Conservation (phyloP, 805 yeast species). For the Metschnikowia lunata region DNA sequence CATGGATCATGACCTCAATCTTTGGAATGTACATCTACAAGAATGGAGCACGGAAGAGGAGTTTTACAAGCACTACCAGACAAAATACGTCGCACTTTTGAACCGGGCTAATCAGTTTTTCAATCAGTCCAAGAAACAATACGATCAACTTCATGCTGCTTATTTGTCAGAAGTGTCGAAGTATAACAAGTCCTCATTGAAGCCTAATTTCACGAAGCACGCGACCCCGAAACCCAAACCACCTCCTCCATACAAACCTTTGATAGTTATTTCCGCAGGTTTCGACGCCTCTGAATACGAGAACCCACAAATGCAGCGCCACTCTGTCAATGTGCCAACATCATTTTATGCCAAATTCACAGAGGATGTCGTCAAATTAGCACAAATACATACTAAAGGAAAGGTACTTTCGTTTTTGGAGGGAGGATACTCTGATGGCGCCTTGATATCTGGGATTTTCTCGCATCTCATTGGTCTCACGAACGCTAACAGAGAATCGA, state of each 20-base stretch:
- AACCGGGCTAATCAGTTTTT: conserved; percentile 65
- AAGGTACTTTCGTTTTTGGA: conserved; percentile 66
- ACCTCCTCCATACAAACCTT: conserved; percentile 38
- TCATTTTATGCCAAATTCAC: conserved; percentile 71
- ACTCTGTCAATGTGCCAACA: conserved; percentile 77
- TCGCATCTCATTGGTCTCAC: conserved; percentile 74
- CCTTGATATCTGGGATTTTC: conserved; percentile 72
- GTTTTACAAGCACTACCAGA: conserved; percentile 56
- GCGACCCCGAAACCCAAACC: conserved; percentile 29
- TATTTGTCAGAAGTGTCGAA: conserved; percentile 24
- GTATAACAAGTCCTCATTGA: conserved; percentile 29
- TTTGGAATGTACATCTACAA: conserved; percentile 82
- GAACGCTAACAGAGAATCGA: conserved; percentile 26
- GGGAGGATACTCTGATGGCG: conserved; percentile 86
- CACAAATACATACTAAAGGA: conserved; percentile 58
- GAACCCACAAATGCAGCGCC: conserved; percentile 80
- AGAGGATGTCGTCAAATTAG: conserved; percentile 63
- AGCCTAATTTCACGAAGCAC: conserved; percentile 28
- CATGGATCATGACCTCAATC: conserved; percentile 68
- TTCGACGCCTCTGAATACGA: conserved; percentile 86
- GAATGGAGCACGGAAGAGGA: conserved; percentile 61
- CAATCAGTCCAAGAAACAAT: conserved; percentile 42
- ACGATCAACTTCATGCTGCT: conserved; percentile 32
- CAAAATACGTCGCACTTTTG: conserved; percentile 57
- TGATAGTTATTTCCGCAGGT: conserved; percentile 79